phyloP scores from a whole-genome alignment of 345 rosid species.

The Clausena lansium region DNA sequence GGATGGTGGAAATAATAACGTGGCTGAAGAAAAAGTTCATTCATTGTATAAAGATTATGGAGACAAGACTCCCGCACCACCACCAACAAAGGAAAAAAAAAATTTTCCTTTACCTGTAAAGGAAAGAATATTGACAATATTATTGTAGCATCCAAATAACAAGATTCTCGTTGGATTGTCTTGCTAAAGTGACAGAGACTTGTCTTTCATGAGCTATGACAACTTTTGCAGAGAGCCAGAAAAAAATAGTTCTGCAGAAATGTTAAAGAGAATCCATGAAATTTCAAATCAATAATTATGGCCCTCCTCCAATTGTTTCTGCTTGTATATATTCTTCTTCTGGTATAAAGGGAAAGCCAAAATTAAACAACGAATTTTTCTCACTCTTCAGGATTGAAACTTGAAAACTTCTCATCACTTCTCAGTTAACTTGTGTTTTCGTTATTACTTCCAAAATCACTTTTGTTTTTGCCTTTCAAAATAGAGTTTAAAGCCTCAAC shows the following conservation, averaged over 20 bases:
- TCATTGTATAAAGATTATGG: slow-evolving; percentile 9
- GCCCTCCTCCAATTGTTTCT: slow-evolving; percentile 1
- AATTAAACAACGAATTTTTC: neutral
- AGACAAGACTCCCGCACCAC: slow-evolving; percentile 18
- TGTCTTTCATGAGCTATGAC: slow-evolving; percentile 18
- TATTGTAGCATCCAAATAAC: slow-evolving; percentile 22
- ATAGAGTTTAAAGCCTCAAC: neutral
- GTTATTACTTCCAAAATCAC: neutral
- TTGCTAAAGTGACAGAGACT: slow-evolving; percentile 26
- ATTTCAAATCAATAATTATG: slow-evolving; percentile 32
- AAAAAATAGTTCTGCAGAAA: slow-evolving; percentile 17
- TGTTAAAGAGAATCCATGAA: slow-evolving; percentile 16
- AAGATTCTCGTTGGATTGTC: slow-evolving; percentile 30
- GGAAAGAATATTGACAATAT: slow-evolving; percentile 1
- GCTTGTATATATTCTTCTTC: neutral
- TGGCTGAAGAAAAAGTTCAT: neutral
- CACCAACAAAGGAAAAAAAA: slow-evolving; percentile 6
- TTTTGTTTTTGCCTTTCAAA: neutral
- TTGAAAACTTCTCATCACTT: neutral
- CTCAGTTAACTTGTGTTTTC: neutral
- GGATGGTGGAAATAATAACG: neutral
- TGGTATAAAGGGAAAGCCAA: neutral
- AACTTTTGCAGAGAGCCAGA: slow-evolving; percentile 13
- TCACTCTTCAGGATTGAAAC: neutral
- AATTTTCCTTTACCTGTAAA: slow-evolving; percentile 9